Evolutionary conservation across 179 eudicot species (phyloP).

Genomic region (Actinidia arguta): DNA sequence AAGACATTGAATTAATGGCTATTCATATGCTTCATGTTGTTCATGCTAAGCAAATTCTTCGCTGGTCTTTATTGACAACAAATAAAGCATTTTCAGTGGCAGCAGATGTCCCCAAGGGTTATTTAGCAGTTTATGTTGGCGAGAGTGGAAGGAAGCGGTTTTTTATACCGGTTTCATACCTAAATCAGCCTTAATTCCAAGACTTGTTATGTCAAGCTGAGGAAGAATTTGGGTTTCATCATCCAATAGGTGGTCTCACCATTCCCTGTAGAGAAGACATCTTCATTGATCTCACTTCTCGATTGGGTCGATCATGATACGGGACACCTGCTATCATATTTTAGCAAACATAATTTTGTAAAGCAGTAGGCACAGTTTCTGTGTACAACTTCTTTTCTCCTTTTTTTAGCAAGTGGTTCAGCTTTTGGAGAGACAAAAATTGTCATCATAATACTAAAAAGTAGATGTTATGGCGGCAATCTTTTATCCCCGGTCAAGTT

Average conservation of each 20-base stretch:
- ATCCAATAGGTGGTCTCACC: slow-evolving; percentile 53
- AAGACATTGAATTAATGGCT: slow-evolving; percentile 5
- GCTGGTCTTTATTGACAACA: background rate
- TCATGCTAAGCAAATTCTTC: background rate
- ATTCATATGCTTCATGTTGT: slow-evolving; percentile 10
- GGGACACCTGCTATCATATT: background rate
- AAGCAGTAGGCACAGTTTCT: background rate
- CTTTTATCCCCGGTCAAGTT: background rate
- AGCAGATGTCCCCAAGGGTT: slow-evolving; percentile 36
- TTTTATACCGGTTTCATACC: slow-evolving; percentile 25
- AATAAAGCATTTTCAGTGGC: background rate
- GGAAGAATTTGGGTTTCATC: slow-evolving; percentile 39
- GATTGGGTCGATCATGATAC: slow-evolving; percentile 6
- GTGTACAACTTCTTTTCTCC: background rate
- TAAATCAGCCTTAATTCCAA: slow-evolving; percentile 31
- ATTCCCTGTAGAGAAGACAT: slow-evolving; percentile 53
- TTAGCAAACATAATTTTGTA: background rate
- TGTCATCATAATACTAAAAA: background rate
- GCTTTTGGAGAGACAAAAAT: background rate
- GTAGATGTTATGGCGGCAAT: background rate
- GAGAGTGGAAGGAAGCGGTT: slow-evolving; percentile 30
- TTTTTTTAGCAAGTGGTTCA: background rate
- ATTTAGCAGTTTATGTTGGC: slow-evolving; percentile 47
- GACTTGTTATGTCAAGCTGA: slow-evolving; percentile 26
- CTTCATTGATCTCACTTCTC: slow-evolving; percentile 35